Evolutionary conservation across 2,329 filamentous ascomycete genomes (phyloP), one percentile per base, ranked within the genome.

Genomic region (Fusarium nygamai): DNA sequence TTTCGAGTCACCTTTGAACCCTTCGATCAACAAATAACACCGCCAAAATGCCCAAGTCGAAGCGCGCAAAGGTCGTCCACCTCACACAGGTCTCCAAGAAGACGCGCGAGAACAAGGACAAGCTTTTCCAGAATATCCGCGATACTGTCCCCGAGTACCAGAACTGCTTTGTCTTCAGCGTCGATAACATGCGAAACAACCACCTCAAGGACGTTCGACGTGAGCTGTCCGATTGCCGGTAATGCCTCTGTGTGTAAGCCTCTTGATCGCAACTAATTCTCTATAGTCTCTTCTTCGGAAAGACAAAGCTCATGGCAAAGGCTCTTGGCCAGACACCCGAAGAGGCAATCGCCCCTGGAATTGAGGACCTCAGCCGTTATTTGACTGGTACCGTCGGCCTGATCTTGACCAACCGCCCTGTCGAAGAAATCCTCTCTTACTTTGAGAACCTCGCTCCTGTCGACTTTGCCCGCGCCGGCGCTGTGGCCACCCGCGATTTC

Each of bases 301-400:
- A 98, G 88, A 98, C 96, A 69, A 98, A 98, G 86, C 95, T 99
- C 83, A 98, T 98, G 95, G 92, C 94, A 79, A 96, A 96, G 85
- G 95, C 96, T 65, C 92, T 99, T 33, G 96, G 96, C 81, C 89
- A 90, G 74, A 92, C 88, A 61, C 88, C 91, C 76, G 92, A 93
- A 80, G 93, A 94, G 79, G 94, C 95, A 85, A 90, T 93, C 84
- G 93, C 94, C 77, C 90, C 93, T 50, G 94, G 94, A 81, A 90
- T 96, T 79, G 88, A 94, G 81, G 85, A 86, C 72, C 90, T 98
- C 67, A 85, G 89, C 27, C 86, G 86, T 51, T 89, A 94, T 86
- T 88, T 98, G 59, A 85, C 88, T 76, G 96, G 96, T 80, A 92
- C 93, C 78, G 94, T 98, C 68, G 96, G 96, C 65, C 90, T 99